These are phyloP conservation scores for Phytophthora brassicae DNA, from an alignment of 352 stramenopile genomes.

Conservation along the genomic window DNA sequence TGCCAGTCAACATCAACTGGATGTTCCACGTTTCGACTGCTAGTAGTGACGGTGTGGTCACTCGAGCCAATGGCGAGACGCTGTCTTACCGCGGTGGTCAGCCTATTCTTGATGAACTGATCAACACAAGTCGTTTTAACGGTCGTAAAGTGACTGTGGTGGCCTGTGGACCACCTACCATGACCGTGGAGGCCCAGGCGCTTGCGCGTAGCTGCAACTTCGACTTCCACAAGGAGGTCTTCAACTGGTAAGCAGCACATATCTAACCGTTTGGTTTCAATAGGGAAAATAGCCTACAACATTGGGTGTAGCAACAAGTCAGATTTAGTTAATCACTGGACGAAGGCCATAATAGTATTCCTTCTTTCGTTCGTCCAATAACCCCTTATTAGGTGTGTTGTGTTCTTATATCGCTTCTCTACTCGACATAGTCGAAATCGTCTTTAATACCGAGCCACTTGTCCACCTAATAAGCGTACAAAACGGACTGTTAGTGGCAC, in stretches of 20 bases:
- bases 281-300: slow-evolving; percentile 7
- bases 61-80: slow-evolving; percentile 52
- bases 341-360: slow-evolving; percentile 25
- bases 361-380: slow-evolving; percentile 12
- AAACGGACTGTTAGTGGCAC: not conserved
- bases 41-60: slow-evolving; percentile 44
- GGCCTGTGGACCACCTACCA: slow-evolving; percentile 70
- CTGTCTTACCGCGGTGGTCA: slow-evolving; percentile 54
- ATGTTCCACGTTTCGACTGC: slow-evolving; percentile 65
- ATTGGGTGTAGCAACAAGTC: not conserved
- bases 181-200: slow-evolving; percentile 66
- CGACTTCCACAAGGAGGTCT: slow-evolving; percentile 86
- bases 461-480: slow-evolving; percentile 53
- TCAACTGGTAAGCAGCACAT: slow-evolving; percentile 60
- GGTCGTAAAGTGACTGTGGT: slow-evolving; percentile 65
- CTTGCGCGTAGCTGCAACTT: slow-evolving; percentile 67
- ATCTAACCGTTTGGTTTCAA: slow-evolving; percentile 14
- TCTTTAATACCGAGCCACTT: slow-evolving; percentile 88
- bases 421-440: slow-evolving; percentile 87
- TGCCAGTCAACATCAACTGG: slow-evolving; percentile 53
- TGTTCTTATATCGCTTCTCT: not conserved
- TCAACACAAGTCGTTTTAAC: slow-evolving; percentile 71
- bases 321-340: slow-evolving; percentile 23
- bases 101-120: slow-evolving; percentile 65
- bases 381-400: not conserved